Base-by-base conservation (phyloP, 768 basidiomycete species). In the Boletus tomentosulus region DNA sequence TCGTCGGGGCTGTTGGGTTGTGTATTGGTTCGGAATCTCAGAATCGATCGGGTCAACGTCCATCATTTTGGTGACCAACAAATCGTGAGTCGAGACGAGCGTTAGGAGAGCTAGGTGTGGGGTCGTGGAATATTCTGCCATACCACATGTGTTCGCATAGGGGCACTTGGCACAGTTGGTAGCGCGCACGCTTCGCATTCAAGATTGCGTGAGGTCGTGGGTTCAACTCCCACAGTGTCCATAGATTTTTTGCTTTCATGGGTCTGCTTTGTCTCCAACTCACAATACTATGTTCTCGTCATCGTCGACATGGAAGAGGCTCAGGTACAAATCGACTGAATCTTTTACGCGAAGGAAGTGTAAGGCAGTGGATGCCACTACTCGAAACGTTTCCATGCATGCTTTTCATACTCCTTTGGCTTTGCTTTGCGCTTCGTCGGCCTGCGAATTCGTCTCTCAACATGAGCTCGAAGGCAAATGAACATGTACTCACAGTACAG, bases 321-420 rank as follows among this genome's bases (percentile, higher is more conserved):
- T 39, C 38, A 19, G 38, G 6, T 6, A 34, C 33, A 34, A 34
- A 13, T 15, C 19, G 11, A 31, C 12, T 12, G 19, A n/a, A 13
- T 22, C 30, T 31, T 46, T 30, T 28, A 8, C 27, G 28, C 38
- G n/a, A 16, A 42, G 6, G 25, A 34, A 10, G n/a, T 22, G 25
- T n/a, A 39, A 5, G 37, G 33, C 4, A 30, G 1, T 3, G 0
- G 7, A 4, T 28, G 4, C 42, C 46, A 48, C 60, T 64, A 68
- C 56, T 87, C 80, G 65, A 90, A 89, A 46, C 80, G 76, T 69
- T 89, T 90, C 84, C 84, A 89, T 11, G 86, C 82, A 65, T 87
- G 86, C 59, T 87, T 90, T 65, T 90, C 87, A 66, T 87, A 87
- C 67, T 85, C 83, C 41, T 85, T 76, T 7, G 74, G 72, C 53